Evolutionary conservation across 2,329 filamentous ascomycete genomes (phyloP).

Genomic region (Pestalotiopsis sp.): DNA sequence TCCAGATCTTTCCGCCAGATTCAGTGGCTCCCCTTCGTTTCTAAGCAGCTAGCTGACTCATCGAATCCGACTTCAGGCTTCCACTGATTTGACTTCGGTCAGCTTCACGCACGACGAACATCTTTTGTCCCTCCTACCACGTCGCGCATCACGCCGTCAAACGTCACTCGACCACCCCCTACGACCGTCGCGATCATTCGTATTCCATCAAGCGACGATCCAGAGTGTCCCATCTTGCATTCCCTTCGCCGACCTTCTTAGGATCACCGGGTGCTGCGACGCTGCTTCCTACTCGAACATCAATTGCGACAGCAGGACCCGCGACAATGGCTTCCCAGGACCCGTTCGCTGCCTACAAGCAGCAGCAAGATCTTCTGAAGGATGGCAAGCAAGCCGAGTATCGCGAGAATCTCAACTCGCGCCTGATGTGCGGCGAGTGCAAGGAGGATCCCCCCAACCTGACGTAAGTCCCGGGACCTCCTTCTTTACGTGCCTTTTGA

Average conservation of each 20-base stretch:
- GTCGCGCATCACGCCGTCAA: not conserved
- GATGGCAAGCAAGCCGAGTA: constrained; percentile 40
- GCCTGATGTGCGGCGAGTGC: constrained; percentile 87
- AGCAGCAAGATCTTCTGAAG: constrained; percentile 25
- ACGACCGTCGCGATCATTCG: not conserved
- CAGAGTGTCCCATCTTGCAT: not conserved
- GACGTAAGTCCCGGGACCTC: not conserved
- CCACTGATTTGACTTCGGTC: constrained; percentile 5
- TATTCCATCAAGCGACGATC: not conserved
- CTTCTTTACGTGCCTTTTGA: not conserved
- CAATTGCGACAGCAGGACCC: not conserved
- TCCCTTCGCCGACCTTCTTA: not conserved
- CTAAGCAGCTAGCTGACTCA: constrained; percentile 8
- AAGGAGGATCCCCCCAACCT: constrained; percentile 89
- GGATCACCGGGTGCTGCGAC: not conserved
- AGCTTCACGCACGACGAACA: not conserved
- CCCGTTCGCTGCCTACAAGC: constrained; percentile 45
- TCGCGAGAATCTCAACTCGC: constrained; percentile 84
- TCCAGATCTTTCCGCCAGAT: not conserved
- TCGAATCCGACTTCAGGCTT: constrained; percentile 5
- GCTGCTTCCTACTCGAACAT: not conserved
- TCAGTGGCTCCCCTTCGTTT: not conserved
- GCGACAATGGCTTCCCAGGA: constrained; percentile 29
- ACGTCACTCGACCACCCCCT: not conserved
- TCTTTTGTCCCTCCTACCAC: not conserved